phyloP scores from a whole-genome alignment of 768 basidiomycete genomes.

The Psilocybe cubensis region DNA sequence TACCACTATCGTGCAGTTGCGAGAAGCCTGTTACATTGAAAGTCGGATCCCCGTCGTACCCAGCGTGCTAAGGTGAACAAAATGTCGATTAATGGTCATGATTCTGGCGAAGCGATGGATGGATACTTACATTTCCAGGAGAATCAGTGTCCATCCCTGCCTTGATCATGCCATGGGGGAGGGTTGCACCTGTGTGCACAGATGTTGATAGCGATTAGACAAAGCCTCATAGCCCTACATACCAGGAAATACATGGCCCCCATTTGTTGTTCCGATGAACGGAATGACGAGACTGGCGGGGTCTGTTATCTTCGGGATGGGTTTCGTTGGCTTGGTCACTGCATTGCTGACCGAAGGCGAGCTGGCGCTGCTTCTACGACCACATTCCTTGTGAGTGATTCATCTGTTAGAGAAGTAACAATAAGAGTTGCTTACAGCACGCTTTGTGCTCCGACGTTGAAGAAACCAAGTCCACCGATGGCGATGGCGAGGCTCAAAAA shows the following conservation, averaged over 20 bases:
- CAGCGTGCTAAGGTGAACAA: constrained; percentile 43
- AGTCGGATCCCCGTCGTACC: constrained; percentile 47
- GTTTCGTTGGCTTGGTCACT: background rate
- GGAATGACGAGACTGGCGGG: constrained; percentile 53
- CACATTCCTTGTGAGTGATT: background rate
- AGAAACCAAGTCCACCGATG: background rate
- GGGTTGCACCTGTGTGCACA: constrained; percentile 49
- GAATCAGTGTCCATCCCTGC: constrained; percentile 70
- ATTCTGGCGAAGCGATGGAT: background rate
- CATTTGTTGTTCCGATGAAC: constrained; percentile 68
- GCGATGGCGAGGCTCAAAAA: background rate
- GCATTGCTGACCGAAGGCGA: background rate
- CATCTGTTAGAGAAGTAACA: background rate
- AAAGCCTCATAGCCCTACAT: constrained; percentile 5
- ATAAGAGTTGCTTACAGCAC: constrained; percentile 5
- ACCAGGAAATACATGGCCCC: constrained; percentile 72
- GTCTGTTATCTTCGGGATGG: constrained; percentile 33
- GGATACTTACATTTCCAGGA: constrained; percentile 53
- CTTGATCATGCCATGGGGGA: constrained; percentile 75
- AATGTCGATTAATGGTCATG: background rate
- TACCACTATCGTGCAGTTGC: constrained; percentile 65
- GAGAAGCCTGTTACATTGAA: constrained; percentile 61
- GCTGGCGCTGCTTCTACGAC: constrained; percentile 9
- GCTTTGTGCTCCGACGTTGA: constrained; percentile 11
- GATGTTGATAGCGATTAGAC: background rate